Conservation (phyloP, 495 filamentous ascomycete genomes). For the Podospora appendiculata region DNA sequence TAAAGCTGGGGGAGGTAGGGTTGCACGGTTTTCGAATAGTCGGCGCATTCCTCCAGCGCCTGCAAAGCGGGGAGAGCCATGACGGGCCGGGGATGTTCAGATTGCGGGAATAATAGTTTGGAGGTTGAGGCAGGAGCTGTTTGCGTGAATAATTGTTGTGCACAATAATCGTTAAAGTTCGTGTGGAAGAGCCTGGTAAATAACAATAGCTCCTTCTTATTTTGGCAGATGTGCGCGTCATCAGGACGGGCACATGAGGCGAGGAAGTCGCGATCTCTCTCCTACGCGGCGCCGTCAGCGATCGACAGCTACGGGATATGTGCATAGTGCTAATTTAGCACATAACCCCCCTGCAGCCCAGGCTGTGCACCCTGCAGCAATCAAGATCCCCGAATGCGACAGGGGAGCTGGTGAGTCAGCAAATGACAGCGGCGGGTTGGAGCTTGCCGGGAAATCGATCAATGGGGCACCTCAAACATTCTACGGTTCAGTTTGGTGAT, state of each 20-base stretch:
- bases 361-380: too few relatives aligned
- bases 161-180: neutral
- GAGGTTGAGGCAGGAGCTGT: neutral
- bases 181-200: neutral
- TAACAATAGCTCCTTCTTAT: neutral
- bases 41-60: slow-evolving; percentile 61
- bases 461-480: too few relatives aligned
- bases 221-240: neutral
- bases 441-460: too few relatives aligned
- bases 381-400: too few relatives aligned
- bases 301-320: too few relatives aligned
- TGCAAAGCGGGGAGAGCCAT: slow-evolving; percentile 67
- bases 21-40: slow-evolving; percentile 61
- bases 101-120: neutral
- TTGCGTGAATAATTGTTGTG: neutral
- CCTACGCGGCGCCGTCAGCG: neutral
- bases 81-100: neutral
- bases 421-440: too few relatives aligned
- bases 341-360: too few relatives aligned
- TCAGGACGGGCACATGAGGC: neutral
- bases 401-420: too few relatives aligned
- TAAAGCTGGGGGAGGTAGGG: slow-evolving; percentile 75
- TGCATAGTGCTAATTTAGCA: too few relatives aligned
- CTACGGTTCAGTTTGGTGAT: too few relatives aligned
- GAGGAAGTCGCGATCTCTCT: neutral